Conservation (phyloP, 2,329 filamentous ascomycete genomes). For the Zymoseptoria passerinii region DNA sequence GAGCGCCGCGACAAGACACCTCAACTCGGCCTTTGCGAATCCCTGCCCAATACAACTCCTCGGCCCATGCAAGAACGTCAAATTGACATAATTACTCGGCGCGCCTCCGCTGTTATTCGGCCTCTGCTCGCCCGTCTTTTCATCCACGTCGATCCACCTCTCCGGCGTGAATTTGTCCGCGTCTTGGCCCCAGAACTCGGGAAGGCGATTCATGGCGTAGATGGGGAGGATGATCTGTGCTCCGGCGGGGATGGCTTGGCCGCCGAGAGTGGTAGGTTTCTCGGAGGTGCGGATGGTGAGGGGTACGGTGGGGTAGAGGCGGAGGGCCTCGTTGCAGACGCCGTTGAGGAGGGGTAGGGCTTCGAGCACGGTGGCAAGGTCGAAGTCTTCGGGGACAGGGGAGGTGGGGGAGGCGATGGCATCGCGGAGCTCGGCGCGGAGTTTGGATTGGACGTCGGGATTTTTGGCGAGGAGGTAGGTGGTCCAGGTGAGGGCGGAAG, state of each 20-base stretch:
- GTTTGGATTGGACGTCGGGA: constrained; percentile 54
- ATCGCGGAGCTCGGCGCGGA: constrained; percentile 60
- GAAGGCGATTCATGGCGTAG: constrained; percentile 37
- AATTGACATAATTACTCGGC: constrained; percentile 44
- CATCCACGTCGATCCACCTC: constrained; percentile 36
- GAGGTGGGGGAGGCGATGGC: constrained; percentile 44
- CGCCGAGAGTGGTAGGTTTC: constrained; percentile 35
- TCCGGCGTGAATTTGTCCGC: constrained; percentile 37
- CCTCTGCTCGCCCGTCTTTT: constrained; percentile 19
- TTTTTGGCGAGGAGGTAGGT: constrained; percentile 60
- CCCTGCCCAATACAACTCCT: constrained; percentile 72
- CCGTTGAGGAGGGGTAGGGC: constrained; percentile 39
- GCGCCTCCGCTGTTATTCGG: constrained; percentile 57
- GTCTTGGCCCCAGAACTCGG: constrained; percentile 36
- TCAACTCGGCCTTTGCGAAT: constrained; percentile 49
- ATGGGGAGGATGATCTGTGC: constrained; percentile 34
- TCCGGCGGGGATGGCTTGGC: constrained; percentile 32
- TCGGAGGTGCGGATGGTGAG: constrained; percentile 39
- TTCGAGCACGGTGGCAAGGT: constrained; percentile 34
- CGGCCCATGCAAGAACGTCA: constrained; percentile 47
- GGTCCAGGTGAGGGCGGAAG: constrained; percentile 67
- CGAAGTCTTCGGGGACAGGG: constrained; percentile 19
- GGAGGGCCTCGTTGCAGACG: constrained; percentile 39
- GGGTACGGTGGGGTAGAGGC: constrained; percentile 41
- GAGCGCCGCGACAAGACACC: constrained; percentile 24